Evolutionary conservation across 768 basidiomycete genomes (phyloP).

Genomic region (Leucocoprinus leucothites): DNA sequence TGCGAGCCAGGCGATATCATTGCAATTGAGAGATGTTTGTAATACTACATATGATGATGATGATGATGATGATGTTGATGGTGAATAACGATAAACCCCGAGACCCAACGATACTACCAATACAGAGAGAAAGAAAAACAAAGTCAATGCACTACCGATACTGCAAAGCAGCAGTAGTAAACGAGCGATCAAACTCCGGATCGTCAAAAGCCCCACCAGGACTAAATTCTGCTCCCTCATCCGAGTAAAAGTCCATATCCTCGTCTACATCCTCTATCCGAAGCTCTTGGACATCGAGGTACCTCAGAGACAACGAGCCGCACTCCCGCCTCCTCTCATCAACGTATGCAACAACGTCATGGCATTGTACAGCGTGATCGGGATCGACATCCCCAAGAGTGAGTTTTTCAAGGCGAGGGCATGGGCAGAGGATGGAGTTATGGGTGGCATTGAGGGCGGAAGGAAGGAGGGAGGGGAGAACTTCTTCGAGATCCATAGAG

Average conservation of each 20-base stretch:
- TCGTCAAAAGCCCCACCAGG: constrained; percentile 35
- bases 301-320: constrained; percentile 16
- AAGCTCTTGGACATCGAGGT: constrained; percentile 18
- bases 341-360: constrained; percentile 28
- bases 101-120: constrained; percentile 5
- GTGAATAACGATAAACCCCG: constrained; percentile 3
- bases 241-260: constrained; percentile 13
- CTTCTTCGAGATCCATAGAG: constrained; percentile 13
- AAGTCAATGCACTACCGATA: neutral
- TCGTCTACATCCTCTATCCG: constrained; percentile 21
- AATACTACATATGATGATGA: neutral
- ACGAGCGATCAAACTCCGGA: constrained; percentile 31
- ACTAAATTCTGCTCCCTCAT: constrained; percentile 22
- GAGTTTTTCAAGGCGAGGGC: constrained; percentile 34
- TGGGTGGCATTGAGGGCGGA: constrained; percentile 19
- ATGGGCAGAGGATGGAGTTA: constrained; percentile 21
- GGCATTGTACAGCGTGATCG: constrained; percentile 26
- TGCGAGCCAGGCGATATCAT: neutral
- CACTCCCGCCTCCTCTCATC: constrained; percentile 27
- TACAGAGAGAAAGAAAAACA: neutral
- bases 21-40: neutral
- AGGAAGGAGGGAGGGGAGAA: constrained; percentile 14
- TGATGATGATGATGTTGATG: neutral
- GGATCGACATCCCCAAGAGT: constrained; percentile 35
- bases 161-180: constrained; percentile 16